A percentile compares a stretch with the other conserved stretches of the same genome.
Conservation (phyloP, 2,329 filamentous ascomycete genomes). For the Trichoderma arundinaceum region DNA sequence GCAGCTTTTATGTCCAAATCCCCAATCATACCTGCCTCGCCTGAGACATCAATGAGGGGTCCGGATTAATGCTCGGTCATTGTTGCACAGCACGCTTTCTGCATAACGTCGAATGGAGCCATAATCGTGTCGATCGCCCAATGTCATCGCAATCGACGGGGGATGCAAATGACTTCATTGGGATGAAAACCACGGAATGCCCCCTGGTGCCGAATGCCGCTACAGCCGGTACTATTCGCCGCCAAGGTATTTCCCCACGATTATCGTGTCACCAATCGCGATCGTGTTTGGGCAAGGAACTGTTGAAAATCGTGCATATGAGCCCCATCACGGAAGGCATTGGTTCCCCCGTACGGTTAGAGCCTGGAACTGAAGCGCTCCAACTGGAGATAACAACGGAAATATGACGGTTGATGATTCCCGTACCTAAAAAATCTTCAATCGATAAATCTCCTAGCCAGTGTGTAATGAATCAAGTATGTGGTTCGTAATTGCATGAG, state of each 20-base stretch:
- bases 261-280: constrained; percentile 21
- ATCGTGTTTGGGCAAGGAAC: background rate
- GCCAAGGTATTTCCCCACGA: constrained; percentile 11
- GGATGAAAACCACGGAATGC: background rate
- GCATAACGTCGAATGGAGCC: constrained; percentile 18
- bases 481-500: background rate
- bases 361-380: constrained; percentile 1
- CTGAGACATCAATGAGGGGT: constrained; percentile 28
- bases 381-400: constrained; percentile 6
- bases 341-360: constrained; percentile 6
- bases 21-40: constrained; percentile 3
- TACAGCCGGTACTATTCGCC: constrained; percentile 11
- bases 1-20: constrained; percentile 16
- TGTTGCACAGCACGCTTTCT: constrained; percentile 23
- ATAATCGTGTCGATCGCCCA: constrained; percentile 13
- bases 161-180: constrained; percentile 23
- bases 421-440: background rate
- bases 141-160: background rate
- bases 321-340: constrained; percentile 3
- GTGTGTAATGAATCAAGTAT: background rate
- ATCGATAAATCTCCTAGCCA: background rate
- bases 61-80: constrained; percentile 27
- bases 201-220: constrained; percentile 6
- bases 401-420: background rate
- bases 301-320: background rate